These are phyloP conservation scores for Leccinum griseonigrum DNA, from an alignment of 1,284 basidiomycete species.

Conservation along the genomic window DNA sequence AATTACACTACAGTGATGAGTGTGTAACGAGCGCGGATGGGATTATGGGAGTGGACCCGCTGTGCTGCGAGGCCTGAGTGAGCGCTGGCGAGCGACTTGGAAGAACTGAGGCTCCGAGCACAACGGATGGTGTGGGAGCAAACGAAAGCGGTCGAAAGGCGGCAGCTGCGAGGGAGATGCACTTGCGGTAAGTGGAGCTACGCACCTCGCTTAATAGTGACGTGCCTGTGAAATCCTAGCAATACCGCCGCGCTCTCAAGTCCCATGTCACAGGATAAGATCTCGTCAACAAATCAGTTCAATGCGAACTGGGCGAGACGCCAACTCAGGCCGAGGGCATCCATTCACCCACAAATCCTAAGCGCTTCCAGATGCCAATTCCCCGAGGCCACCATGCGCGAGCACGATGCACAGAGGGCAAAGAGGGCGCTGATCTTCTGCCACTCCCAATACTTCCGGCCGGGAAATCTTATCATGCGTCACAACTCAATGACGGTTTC, in stretches of 20 bases:
- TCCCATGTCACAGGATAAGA: constrained; percentile 44
- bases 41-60: too few species aligned
- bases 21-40: too few species aligned
- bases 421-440: constrained; percentile 30
- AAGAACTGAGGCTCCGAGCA: not conserved
- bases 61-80: not conserved
- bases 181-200: not conserved
- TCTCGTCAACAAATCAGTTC: constrained; percentile 49
- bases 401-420: constrained; percentile 26
- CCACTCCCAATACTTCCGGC: constrained; percentile 43
- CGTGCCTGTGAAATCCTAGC: not conserved
- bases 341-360: constrained; percentile 22
- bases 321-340: constrained; percentile 24
- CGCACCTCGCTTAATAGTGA: not conserved
- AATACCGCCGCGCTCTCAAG: constrained; percentile 39
- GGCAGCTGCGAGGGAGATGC: not conserved
- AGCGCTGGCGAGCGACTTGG: too few species aligned
- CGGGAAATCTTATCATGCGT: constrained; percentile 16
- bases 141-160: not conserved
- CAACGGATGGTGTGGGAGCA: not conserved
- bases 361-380: constrained; percentile 19
- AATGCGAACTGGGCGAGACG: constrained; percentile 45
- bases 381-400: constrained; percentile 19
- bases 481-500: constrained; percentile 15
- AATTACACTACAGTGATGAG: too few species aligned